Percentiles rank a stretch among this genome's conserved stretches.
Evolutionary conservation across 1,284 basidiomycete species (phyloP).

Genomic region (Leccinum griseonigrum): DNA sequence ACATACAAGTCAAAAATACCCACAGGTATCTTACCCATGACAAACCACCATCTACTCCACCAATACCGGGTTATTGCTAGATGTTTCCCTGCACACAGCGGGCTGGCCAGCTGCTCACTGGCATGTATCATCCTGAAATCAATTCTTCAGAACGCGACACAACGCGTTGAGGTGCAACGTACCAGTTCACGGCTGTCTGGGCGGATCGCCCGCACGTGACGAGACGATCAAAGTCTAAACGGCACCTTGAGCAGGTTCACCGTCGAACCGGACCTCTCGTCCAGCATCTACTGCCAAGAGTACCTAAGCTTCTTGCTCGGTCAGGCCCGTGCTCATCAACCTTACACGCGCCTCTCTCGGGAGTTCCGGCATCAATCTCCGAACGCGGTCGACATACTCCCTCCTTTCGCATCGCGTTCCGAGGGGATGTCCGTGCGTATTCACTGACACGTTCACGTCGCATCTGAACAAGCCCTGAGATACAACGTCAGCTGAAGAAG

Average conservation of each 20-base stretch:
- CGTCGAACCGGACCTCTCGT: conserved; percentile 60
- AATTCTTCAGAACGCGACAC: conserved; percentile 3
- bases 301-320: conserved; percentile 68
- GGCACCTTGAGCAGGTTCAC: conserved; percentile 48
- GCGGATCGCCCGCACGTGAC: conserved; percentile 53
- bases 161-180: conserved; percentile 15
- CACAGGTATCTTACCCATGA: no score
- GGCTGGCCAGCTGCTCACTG: conserved; percentile 66
- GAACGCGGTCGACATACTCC: conserved; percentile 56
- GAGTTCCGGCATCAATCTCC: conserved; percentile 71
- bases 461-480: conserved; percentile 87
- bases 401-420: conserved; percentile 97
- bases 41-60: conserved; percentile 52
- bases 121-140: conserved; percentile 75
- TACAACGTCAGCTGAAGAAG: not conserved
- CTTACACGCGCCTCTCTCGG: conserved; percentile 67
- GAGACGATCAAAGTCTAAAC: conserved; percentile 74
- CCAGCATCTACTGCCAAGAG: conserved; percentile 72
- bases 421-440: conserved; percentile 57
- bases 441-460: conserved; percentile 94
- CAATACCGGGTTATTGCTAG: conserved; percentile 62
- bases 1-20: no score
- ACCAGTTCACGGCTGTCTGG: conserved; percentile 86
- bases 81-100: conserved; percentile 54
- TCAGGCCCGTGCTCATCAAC: conserved; percentile 54